Conservation (phyloP, 192 early-diverging fungal genomes). For the Funneliformis geosporum region DNA sequence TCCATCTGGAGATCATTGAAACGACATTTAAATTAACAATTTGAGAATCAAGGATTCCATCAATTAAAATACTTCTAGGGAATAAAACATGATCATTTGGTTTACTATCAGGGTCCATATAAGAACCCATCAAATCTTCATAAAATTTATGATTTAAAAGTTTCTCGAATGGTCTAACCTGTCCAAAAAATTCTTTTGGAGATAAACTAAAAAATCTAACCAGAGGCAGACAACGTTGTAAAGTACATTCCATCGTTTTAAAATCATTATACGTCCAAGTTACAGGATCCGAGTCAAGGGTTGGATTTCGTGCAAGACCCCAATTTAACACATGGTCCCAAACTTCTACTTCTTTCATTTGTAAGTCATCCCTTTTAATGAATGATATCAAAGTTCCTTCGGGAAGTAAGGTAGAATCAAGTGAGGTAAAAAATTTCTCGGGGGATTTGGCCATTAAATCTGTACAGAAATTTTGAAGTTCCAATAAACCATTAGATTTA, state of each 20-base stretch:
- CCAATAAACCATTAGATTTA: neutral
- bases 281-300: neutral
- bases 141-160: neutral
- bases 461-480: neutral
- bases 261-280: neutral
- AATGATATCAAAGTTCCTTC: neutral
- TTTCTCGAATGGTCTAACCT: neutral
- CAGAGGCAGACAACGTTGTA: neutral
- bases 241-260: neutral
- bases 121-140: neutral
- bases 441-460: neutral
- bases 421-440: neutral
- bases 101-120: neutral
- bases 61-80: neutral
- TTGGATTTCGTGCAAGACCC: neutral
- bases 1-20: neutral
- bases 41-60: neutral
- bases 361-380: neutral
- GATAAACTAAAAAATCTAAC: constrained; percentile 2
- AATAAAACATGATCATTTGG: neutral
- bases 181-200: neutral
- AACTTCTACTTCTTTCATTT: constrained; percentile 6
- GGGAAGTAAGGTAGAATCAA: neutral
- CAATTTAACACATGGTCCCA: neutral
- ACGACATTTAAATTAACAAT: neutral